Evolutionary conservation across 2,329 filamentous ascomycete genomes (phyloP).

Genomic region (Monosporascus sp.): DNA sequence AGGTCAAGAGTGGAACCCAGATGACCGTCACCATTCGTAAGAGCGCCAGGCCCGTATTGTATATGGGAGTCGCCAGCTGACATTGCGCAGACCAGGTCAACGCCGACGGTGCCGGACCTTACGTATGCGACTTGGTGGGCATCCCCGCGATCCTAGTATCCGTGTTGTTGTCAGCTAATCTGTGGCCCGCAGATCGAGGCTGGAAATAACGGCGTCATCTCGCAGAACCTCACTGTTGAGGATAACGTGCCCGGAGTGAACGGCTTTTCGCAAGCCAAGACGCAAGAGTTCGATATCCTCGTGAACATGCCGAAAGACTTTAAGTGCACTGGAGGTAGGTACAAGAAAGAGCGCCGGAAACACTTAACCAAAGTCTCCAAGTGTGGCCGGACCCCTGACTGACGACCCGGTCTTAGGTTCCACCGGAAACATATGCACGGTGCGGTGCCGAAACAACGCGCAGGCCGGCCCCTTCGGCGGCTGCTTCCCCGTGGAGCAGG

Average conservation of each 20-base stretch:
- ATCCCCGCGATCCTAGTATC: conserved; percentile 1
- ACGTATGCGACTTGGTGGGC: conserved; percentile 48
- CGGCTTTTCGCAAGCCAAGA: conserved; percentile 51
- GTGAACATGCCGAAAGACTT: conserved; percentile 46
- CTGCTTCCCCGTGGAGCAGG: conserved; percentile 53
- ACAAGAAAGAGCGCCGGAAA: background rate
- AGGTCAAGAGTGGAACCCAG: conserved; percentile 39
- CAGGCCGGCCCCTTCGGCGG: conserved; percentile 52
- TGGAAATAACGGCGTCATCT: conserved; percentile 34
- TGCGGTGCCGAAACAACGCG: conserved; percentile 55
- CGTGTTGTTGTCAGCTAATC: background rate
- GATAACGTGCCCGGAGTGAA: conserved; percentile 56
- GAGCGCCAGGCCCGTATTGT: background rate
- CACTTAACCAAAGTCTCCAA: background rate
- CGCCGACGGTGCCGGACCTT: conserved; percentile 50
- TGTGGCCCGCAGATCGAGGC: conserved; percentile 8
- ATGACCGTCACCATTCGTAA: conserved; percentile 40
- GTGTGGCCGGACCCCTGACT: background rate
- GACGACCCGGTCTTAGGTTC: conserved; percentile 31
- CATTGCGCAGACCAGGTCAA: conserved; percentile 40
- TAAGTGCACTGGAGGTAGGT: conserved; percentile 45
- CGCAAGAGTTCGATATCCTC: conserved; percentile 50
- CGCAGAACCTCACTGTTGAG: conserved; percentile 44
- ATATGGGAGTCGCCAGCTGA: conserved; percentile 1
- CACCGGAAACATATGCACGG: conserved; percentile 53